phyloP scores from a whole-genome alignment of 2,329 filamentous ascomycete genomes.

The Phaeosphaeria sp. region DNA sequence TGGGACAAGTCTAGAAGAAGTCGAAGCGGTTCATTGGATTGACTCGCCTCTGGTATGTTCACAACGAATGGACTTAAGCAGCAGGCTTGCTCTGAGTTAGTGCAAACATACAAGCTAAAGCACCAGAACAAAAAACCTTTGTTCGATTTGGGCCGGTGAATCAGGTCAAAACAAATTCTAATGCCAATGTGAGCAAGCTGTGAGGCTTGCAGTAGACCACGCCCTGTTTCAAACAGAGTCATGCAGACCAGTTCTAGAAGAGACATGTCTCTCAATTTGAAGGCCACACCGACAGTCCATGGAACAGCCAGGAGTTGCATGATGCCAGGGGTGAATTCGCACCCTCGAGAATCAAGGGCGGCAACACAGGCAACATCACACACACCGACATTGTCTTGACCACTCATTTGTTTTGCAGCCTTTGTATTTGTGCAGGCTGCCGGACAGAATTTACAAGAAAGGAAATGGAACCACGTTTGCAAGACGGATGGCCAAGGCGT shows the following conservation, averaged over 20 bases:
- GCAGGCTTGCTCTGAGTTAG: background rate
- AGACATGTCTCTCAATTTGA: background rate
- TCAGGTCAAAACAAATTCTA: slow-evolving; percentile 19
- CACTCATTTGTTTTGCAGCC: slow-evolving; percentile 14
- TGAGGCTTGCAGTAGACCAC: slow-evolving; percentile 17
- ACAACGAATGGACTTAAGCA: background rate
- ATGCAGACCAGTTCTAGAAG: background rate
- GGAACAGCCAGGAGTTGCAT: background rate
- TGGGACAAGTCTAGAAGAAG: slow-evolving; percentile 11
- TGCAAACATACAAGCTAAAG: slow-evolving; percentile 12
- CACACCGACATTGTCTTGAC: slow-evolving; percentile 20
- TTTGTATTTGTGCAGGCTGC: slow-evolving; percentile 19
- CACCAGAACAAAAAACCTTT: slow-evolving; percentile 23
- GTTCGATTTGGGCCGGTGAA: slow-evolving; percentile 26
- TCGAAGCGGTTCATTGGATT: background rate
- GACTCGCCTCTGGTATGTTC: background rate
- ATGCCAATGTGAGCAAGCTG: slow-evolving; percentile 8
- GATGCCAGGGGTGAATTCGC: slow-evolving; percentile 6
- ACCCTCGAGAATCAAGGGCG: slow-evolving; percentile 35
- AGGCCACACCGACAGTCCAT: background rate
- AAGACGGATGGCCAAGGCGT: slow-evolving; percentile 25
- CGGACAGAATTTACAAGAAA: slow-evolving; percentile 14
- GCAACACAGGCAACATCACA: slow-evolving; percentile 16
- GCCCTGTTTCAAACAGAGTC: slow-evolving; percentile 14
- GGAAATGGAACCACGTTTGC: slow-evolving; percentile 44